Base-by-base conservation (phyloP, 257 asterid species). In the Plantago elongata region DNA sequence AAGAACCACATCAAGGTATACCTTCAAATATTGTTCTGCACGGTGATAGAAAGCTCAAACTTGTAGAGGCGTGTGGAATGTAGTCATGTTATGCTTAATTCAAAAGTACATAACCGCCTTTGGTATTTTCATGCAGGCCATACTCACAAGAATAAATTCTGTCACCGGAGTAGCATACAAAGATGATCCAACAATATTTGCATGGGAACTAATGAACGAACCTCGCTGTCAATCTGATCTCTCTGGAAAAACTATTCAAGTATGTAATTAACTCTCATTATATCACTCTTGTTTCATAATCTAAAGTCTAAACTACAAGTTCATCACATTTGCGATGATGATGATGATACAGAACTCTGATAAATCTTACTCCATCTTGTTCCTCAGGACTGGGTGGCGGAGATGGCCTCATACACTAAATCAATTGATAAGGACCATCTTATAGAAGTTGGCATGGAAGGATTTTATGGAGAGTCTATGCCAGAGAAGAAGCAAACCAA, bases 161-260 rank as follows among this genome's bases (percentile, higher is more conserved):
- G 16, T 58, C 13, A 58, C 37, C 10, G 63, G 63, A n/a, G 29
- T 58, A 58, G 63, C 63, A 1, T 58, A 58, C 48, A 58, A 58
- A 42, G 63, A 58, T 42, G 63, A 58, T 58, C 63, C 63, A n/a
- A 40, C 51, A 3, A 58, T 58, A 1, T 58, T 58, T 17, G 63
- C 40, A 11, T 58, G 63, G 63, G 63, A 58, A 13, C 38, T 58
- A 5, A 58, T 58, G 51, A 58, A 58, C 13, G 63, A 58, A 43
- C 63, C 63, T 42, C 63, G 63, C 9, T 42, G 51, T 30, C 63
- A 58, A 43, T 58, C 63, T n/a, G 63, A 58, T 29, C 51, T 58
- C 15, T 58, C 63, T 58, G 63, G 63, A 42, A 58, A 58, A 43
- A 9, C 51, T 58, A 5, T 58, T 16, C 63, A 49, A 7, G 54